phyloP scores from a whole-genome alignment of 2,329 filamentous ascomycete species.

The Chrysoporthe puriensis region DNA sequence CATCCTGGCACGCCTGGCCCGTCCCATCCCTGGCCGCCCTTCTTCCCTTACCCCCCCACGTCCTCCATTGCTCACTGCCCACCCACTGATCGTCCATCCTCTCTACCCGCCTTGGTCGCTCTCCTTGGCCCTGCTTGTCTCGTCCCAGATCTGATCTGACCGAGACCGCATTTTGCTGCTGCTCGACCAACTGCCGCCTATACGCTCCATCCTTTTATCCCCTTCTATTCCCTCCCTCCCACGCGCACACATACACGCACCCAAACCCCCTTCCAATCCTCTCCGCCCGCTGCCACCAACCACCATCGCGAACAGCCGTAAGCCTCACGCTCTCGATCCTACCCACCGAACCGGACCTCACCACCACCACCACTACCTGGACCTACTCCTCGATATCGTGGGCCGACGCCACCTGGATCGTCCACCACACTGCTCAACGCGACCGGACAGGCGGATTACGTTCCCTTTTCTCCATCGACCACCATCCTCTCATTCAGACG shows the following conservation, averaged over 20 bases:
- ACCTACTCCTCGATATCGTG: not conserved
- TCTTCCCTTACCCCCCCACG: slow-evolving; percentile 11
- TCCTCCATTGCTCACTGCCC: not conserved
- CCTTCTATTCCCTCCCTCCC: not conserved
- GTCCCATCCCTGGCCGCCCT: slow-evolving; percentile 9
- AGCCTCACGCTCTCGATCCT: not conserved
- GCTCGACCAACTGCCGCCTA: slow-evolving; percentile 4
- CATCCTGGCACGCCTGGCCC: slow-evolving; percentile 8
- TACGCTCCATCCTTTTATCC: not conserved
- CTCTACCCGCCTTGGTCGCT: not conserved
- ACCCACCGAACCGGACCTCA: not conserved
- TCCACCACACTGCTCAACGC: not conserved
- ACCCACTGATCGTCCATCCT: not conserved
- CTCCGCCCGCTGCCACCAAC: not conserved
- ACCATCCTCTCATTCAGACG: not conserved
- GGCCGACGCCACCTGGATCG: not conserved
- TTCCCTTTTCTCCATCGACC: not conserved
- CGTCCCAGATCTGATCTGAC: slow-evolving; percentile 1
- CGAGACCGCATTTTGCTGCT: not conserved
- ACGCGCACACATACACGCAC: no score
- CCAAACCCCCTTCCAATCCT: not conserved
- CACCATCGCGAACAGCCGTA: not conserved
- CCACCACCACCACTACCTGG: not conserved
- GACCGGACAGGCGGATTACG: not conserved
- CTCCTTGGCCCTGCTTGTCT: slow-evolving; percentile 3